Evolutionary conservation across 768 basidiomycete genomes (phyloP), one percentile per base, ranked within the genome.

Genomic region (Gloeopeniophorella convolvens): DNA sequence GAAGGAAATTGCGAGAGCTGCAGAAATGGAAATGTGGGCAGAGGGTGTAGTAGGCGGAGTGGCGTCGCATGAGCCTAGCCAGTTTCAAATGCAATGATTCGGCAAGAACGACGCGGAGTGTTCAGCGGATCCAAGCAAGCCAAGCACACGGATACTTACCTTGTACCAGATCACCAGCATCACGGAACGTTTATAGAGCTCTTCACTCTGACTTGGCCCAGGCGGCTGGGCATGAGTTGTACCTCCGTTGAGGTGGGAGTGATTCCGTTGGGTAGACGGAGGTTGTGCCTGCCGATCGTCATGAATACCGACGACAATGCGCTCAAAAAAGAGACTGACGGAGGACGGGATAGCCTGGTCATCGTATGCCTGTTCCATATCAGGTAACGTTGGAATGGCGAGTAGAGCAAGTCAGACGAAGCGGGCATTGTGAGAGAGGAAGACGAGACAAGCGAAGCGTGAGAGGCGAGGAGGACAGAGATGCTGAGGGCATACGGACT

Each of bases 121-220:
- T 23, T 31, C 15, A 39, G 11, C 21, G 10, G 33, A 16, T 43
- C 33, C 24, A 3, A 5, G 47, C 27, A 41, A 42, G 39, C 36
- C 8, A 43, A 4, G 21, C 43, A 45, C 24, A 31, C 28, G 27
- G 40, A 48, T 31, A 52, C 64, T 56, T 53, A 80, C 79, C 68
- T 81, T 78, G 68, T 83, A 82, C 83, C 83, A 85, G 51, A 83
- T 76, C 45, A 85, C 73, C 51, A 85, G 72, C 1, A 80, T 83
- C 8, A 83, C 73, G 5, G 81, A 78, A 28, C 79, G 74, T 50
- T 67, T 73, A 42, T 71, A 63, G 9, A 72, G 64, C 20, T 69
- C 68, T 46, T 70, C 65, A 11, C 50, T 55, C 43, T 59, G 45
- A 43, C 45, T 59, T 7, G 50, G 31, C 15, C 35, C 44, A 10